Base-by-base conservation (phyloP, 257 asterid species). In the Scutellaria baicalensis region DNA sequence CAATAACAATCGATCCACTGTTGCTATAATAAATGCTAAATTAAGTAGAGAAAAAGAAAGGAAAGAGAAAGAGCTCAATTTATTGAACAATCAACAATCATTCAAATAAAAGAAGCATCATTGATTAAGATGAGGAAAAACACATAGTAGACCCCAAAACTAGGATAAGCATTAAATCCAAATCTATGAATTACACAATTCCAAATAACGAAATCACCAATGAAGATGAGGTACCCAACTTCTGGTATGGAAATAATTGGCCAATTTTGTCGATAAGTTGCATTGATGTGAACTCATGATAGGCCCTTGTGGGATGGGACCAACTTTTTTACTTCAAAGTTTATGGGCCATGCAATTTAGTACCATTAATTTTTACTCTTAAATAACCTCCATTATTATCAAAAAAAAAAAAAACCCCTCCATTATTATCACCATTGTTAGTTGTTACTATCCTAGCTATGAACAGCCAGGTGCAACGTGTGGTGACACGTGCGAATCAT, bases 161-260 rank as follows among this genome's bases (percentile, higher is more conserved):
- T 13, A 45, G 52, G 59, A 65, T 72, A 66, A 60, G 66, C n/a
- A 44, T 61, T 36, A 65, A 38, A 61, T 68, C 70, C 47, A 59
- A 56, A 64, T 71, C 47, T 18, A 50, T 17, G 49, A n/a, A 47
- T 12, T 1, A 27, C 33, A 20, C 1, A 48, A 23, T 52, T 70
- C 39, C 61, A 17, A 58, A 59, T 31, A 70, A 59, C n/a, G 44
- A 63, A 55, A 0, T 27, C 10, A 39, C 7, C 50, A 68, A 68
- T 68, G 44, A 55, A 40, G 9, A 59, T 59, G 75, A 61, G 75
- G 40, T 45, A 18, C 38, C 52, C 27, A 42, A 50, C 59, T 33
- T 31, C 17, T 13, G 13, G 6, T 21, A 6, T 54, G 42, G 5
- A 23, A 12, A 64, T 33, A 23, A 40, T 13, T 35, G 40, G n/a